Evolutionary conservation across 352 stramenopile species (phyloP), one percentile per base, ranked within the genome.

Genomic region (Elongisporangium senticosum): DNA sequence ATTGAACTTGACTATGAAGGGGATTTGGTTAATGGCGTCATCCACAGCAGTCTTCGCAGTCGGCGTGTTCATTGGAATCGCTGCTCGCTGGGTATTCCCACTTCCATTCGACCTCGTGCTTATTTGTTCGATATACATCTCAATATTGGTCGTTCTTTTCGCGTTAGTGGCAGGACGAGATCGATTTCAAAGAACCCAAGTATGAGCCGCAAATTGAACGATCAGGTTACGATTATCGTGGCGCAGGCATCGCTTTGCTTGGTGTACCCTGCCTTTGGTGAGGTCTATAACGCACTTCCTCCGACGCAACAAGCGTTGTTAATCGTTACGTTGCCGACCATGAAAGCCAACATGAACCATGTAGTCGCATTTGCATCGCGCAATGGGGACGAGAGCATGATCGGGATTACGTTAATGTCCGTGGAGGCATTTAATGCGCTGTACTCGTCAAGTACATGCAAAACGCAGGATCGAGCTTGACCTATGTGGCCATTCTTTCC

Each of bases 361-460:
- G 49, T 65, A 13, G 53, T 61, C 2, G 60, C 71, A 11, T 53
- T 39, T 4, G 56, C 59, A 7, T 54, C 40, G 0, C 48, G 53
- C 0, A 54, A 74, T 43, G 51, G 67, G 10, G 11, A 64, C 24
- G 71, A 79, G 20, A 62, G 53, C 19, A 51, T 74, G 10, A 59
- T 59, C 0, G 50, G 43, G 21, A 53, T 56, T 0, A 55, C 68
- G 7, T 53, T 76, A 1, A 68, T 79, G 21, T 64, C 60, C 1
- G 56, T 72, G 7, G 69, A 70, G 13, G 17, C 69, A 0, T 72
- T 70, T 47, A 70, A 68, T 37, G 66, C 68, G 4, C 56, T 79
- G 4, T 75, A 72, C 23, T 58, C 68, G 58, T 59, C 1, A 70
- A 63, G n/a, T 76, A 61, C 51, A 72, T 76, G 71, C 68, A 74